Percentiles rank a stretch among this genome's conserved stretches.
These are phyloP conservation scores for Sindora glabra DNA, from an alignment of 306 rosid genomes.

Conservation along the genomic window DNA sequence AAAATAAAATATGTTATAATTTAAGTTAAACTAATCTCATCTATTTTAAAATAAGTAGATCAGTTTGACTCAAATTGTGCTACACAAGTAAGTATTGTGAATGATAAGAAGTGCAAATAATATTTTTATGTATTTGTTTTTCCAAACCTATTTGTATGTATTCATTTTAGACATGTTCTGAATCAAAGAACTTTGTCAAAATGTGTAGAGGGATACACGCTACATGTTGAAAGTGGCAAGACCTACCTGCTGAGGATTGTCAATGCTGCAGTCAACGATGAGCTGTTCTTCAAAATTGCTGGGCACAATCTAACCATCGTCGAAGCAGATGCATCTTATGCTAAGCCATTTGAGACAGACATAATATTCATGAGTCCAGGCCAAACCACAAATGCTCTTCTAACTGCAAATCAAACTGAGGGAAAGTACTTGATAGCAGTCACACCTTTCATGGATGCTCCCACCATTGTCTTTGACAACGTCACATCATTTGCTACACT, in stretches of 20 bases:
- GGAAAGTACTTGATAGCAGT: slow-evolving; percentile 56
- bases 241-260: slow-evolving; percentile 63
- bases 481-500: slow-evolving; percentile 40
- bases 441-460: slow-evolving; percentile 75
- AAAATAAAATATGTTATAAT: no score
- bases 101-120: no score
- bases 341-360: slow-evolving; percentile 60
- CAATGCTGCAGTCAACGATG: slow-evolving; percentile 69
- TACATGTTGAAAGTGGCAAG: slow-evolving; percentile 59
- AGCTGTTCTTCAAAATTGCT: slow-evolving; percentile 68
- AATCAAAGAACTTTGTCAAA: no score
- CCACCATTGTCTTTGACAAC: slow-evolving; percentile 56
- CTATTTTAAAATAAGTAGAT: no score
- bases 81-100: no score
- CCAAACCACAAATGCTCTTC: slow-evolving; percentile 67
- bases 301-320: slow-evolving; percentile 47
- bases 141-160: no score
- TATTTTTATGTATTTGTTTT: no score
- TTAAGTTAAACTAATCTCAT: no score
- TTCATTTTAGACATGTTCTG: no score
- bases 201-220: slow-evolving; percentile 50
- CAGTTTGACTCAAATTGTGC: no score
- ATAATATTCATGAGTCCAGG: slow-evolving; percentile 59
- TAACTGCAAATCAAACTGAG: slow-evolving; percentile 27
- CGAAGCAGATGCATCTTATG: slow-evolving; percentile 70